These are phyloP conservation scores for Saturnispora hagleri DNA, from an alignment of 805 yeast genomes.

Conservation along the genomic window DNA sequence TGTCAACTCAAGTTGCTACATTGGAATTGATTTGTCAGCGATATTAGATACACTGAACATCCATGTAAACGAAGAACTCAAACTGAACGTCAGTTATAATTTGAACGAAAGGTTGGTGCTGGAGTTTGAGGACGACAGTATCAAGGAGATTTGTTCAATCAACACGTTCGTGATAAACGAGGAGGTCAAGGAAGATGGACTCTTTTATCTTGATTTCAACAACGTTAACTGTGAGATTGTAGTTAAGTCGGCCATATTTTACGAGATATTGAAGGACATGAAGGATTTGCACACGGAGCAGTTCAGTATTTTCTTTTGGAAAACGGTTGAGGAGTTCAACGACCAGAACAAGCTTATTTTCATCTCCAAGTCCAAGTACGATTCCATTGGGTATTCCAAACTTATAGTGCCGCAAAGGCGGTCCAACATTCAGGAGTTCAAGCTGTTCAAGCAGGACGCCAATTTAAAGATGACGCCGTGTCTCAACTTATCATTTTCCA, in stretches of 20 bases:
- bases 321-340: constrained; percentile 9
- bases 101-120: constrained; percentile 46
- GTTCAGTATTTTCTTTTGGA: constrained; percentile 37
- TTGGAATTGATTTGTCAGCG: constrained; percentile 37
- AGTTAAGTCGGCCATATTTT: constrained; percentile 43
- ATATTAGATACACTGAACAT: constrained; percentile 44
- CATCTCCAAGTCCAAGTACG: constrained; percentile 50
- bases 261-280: constrained; percentile 46
- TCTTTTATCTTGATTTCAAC: constrained; percentile 31
- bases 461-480: constrained; percentile 7
- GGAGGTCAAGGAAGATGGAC: constrained; percentile 20
- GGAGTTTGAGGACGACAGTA: constrained; percentile 42
- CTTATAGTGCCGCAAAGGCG: constrained; percentile 56
- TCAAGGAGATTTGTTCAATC: constrained; percentile 51
- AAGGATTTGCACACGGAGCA: constrained; percentile 45
- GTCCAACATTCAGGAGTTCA: constrained; percentile 52
- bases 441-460: constrained; percentile 21
- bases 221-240: constrained; percentile 42
- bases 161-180: constrained; percentile 31
- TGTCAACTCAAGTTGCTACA: background rate
- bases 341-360: constrained; percentile 37
- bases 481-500: constrained; percentile 27
- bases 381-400: constrained; percentile 58
- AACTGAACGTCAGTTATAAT: constrained; percentile 33
- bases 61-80: constrained; percentile 21